Evolutionary conservation across 345 rosid species (phyloP).

Genomic region (Arabidopsis thaliana): DNA sequence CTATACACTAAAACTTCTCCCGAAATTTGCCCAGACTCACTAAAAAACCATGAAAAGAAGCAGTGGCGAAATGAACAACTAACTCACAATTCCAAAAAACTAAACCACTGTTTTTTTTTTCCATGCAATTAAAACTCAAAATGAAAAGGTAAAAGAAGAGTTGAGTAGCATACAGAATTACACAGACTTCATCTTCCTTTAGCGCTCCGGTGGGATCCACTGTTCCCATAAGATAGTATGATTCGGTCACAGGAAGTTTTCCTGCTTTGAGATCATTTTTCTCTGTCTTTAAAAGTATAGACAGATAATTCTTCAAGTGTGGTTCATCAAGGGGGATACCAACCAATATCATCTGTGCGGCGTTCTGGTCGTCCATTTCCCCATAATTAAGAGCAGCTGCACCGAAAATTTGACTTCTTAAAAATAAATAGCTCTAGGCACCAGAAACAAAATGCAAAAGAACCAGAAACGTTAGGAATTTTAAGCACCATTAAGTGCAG

Average conservation of each 20-base stretch:
- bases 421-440: neutral
- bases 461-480: constrained; percentile 14
- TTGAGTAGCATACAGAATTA: constrained; percentile 64
- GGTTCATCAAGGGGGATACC: constrained; percentile 81
- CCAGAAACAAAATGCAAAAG: neutral
- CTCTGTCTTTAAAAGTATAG: constrained; percentile 50
- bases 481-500: constrained; percentile 65
- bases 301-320: constrained; percentile 54
- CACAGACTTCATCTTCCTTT: constrained; percentile 72
- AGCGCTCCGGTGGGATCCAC: constrained; percentile 76
- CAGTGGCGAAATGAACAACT: constrained; percentile 2
- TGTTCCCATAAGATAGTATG: constrained; percentile 87
- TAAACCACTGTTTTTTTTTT: constrained; percentile 1
- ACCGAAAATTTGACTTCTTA: constrained; percentile 4
- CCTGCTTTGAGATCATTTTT: constrained; percentile 63
- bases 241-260: constrained; percentile 65
- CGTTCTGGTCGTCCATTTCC: constrained; percentile 56
- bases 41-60: constrained; percentile 34
- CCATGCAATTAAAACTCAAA: constrained; percentile 12
- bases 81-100: constrained; percentile 7
- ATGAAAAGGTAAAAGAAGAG: constrained; percentile 9
- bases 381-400: constrained; percentile 60
- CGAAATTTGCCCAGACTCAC: constrained; percentile 73
- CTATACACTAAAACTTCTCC: constrained; percentile 82
- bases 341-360: constrained; percentile 59